Percentiles rank a stretch among this genome's conserved stretches.
phyloP scores from a whole-genome alignment of 371 early-diverging fungal species.

The Apophysomyces variabilis region DNA sequence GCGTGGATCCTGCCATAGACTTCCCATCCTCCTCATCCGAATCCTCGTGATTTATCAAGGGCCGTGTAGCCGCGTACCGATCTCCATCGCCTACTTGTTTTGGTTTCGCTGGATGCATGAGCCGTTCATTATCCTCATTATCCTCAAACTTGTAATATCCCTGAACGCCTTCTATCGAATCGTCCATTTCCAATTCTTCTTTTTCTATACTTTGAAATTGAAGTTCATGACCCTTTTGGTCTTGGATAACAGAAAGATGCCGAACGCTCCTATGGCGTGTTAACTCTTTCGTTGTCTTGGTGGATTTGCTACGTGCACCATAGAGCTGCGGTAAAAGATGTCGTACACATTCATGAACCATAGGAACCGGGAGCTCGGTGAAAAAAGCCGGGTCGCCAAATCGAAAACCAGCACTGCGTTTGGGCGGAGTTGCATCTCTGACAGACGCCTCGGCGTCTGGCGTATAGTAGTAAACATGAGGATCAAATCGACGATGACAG shows the following conservation, averaged over 20 bases:
- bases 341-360: conserved; percentile 60
- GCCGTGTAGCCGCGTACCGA: conserved; percentile 18
- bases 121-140: conserved; percentile 12
- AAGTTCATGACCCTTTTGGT: conserved; percentile 25
- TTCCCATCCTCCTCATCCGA: conserved; percentile 4
- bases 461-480: conserved; percentile 54
- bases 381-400: conserved; percentile 63
- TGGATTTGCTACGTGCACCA: conserved; percentile 17
- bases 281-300: conserved; percentile 20
- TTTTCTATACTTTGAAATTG: conserved; percentile 42
- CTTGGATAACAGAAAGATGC: conserved; percentile 32
- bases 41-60: conserved; percentile 13
- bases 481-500: conserved; percentile 50
- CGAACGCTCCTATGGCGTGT: conserved; percentile 42
- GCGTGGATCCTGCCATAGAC: conserved; percentile 13
- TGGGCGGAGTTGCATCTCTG: conserved; percentile 17
- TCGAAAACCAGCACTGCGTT: conserved; percentile 41
- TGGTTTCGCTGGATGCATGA: background rate
- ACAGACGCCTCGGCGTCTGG: conserved; percentile 21
- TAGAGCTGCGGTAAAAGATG: conserved; percentile 59
- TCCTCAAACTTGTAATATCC: conserved; percentile 47
- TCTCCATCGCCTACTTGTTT: background rate
- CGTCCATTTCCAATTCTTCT: conserved; percentile 41
- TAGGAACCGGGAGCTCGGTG: conserved; percentile 57
- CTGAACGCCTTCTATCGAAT: conserved; percentile 39